Conservation (phyloP, 805 yeast species). For the Lachancea kluyveri region DNA sequence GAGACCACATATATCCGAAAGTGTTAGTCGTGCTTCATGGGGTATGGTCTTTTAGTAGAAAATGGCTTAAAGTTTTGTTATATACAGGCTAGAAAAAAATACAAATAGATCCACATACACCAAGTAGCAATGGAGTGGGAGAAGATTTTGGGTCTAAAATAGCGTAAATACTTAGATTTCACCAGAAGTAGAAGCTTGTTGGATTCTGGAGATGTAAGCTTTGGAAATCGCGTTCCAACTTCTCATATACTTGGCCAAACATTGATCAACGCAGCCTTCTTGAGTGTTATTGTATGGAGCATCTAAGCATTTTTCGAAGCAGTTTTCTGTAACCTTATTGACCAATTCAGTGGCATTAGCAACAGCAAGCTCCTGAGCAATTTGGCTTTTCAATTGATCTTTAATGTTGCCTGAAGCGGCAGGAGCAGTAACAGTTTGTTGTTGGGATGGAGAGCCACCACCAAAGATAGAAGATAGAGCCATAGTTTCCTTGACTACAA, state of each 20-base stretch:
- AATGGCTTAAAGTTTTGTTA: too few relatives aligned
- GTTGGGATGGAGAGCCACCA: conserved; percentile 23
- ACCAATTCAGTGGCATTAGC: conserved; percentile 87
- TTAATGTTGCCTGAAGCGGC: conserved; percentile 41
- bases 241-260: conserved; percentile 82
- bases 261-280: conserved; percentile 63
- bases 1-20: too few relatives aligned
- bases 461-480: conserved; percentile 29
- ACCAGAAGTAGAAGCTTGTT: conserved; percentile 39
- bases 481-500: too few relatives aligned
- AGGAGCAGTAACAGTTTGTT: conserved; percentile 16
- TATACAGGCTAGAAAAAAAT: too few relatives aligned
- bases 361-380: conserved; percentile 80
- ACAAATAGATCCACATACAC: too few relatives aligned
- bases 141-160: too few relatives aligned
- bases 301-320: conserved; percentile 72
- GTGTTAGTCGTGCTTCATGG: too few relatives aligned
- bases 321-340: conserved; percentile 76
- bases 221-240: conserved; percentile 84
- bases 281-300: conserved; percentile 57
- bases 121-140: too few relatives aligned
- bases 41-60: too few relatives aligned
- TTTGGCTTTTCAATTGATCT: conserved; percentile 59
- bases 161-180: conserved; percentile 23
- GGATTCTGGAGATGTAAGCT: conserved; percentile 70